Evolutionary conservation across 441 rosid genomes (phyloP), one percentile per base, ranked within the genome.

Genomic region (Populus hybrid): DNA sequence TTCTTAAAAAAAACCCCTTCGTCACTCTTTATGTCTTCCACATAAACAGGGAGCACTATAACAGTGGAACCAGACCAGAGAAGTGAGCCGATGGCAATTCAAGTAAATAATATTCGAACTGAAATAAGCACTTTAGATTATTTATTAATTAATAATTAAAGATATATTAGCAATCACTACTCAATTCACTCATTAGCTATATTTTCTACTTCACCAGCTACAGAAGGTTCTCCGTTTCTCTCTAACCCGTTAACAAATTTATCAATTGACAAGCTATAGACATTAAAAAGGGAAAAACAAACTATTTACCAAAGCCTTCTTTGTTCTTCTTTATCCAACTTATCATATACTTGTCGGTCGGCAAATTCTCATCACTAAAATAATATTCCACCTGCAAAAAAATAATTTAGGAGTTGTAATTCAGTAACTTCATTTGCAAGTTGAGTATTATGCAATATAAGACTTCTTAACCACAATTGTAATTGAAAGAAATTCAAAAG

Each of bases 331-430:
- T 92, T 64, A 93, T 88, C 78, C 86, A 84, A 82, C 82, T 82
- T 76, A 89, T 79, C 89, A 92, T 84, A 78, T 90, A 82, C 78
- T 91, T 95, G 82, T 95, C 99, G 5, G 87, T 86, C 23, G 88
- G 92, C 82, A 95, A 84, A 86, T 95, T 95, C 75, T 91, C 98
- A 74, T 94, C 97, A 69, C 99, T 90, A 75, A 95, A 95, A 78
- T 95, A 95, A 71, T 92, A 92, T 74, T 95, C 98, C 81, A 90
- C 99, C 99, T 95, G 79, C 77, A 88, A 78, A 79, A 79, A n/a
- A 11, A 71, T 1, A 5, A 36, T 57, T 46, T 50, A 16, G 59
- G 57, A 0, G 59, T 50, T 50, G 59, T 14, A 6, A 50, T 16
- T 50, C n/a, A 16, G 53, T 46, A 46, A 46, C 57, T 46, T 46